phyloP scores from a whole-genome alignment of 208 protist genomes.

The Wallacemonas collosoma region DNA sequence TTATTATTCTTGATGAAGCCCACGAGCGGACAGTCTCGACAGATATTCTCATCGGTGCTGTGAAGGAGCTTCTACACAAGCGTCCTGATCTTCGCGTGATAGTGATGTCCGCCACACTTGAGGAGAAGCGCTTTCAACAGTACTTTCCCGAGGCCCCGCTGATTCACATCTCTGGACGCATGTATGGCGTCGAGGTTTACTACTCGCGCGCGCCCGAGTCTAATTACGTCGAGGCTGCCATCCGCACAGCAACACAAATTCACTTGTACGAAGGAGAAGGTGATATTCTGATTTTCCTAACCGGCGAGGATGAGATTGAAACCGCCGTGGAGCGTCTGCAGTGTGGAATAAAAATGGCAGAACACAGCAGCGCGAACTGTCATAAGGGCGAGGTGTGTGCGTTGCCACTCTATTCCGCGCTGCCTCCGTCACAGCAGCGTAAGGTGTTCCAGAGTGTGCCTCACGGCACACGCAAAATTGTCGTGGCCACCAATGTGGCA shows the following conservation, averaged over 20 bases:
- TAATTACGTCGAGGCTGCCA: slow-evolving; percentile 97
- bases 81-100: slow-evolving; percentile 95
- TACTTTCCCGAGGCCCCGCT: slow-evolving; percentile 98
- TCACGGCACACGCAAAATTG: slow-evolving; percentile 91
- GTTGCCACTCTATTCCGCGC: slow-evolving; percentile 97
- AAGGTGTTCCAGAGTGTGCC: slow-evolving; percentile 96
- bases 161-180: slow-evolving; percentile 97
- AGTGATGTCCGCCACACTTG: slow-evolving; percentile 97
- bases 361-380: slow-evolving; percentile 74
- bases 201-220: slow-evolving; percentile 86
- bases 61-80: slow-evolving; percentile 92
- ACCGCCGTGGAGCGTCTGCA: slow-evolving; percentile 96
- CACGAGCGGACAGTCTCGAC: slow-evolving; percentile 99
- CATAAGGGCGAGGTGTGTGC: slow-evolving; percentile 88
- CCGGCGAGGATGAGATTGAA: slow-evolving; percentile 99
- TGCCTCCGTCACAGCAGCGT: slow-evolving; percentile 97
- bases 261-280: slow-evolving; percentile 96
- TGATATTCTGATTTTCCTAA: slow-evolving; percentile 99
- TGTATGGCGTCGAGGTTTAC: slow-evolving; percentile 93
- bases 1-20: slow-evolving; percentile 99
- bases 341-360: slow-evolving; percentile 76
- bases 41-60: slow-evolving; percentile 98
- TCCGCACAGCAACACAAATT: slow-evolving; percentile 98
- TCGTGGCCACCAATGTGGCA: slow-evolving; percentile 99
- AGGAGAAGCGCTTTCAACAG: slow-evolving; percentile 97